phyloP scores from a whole-genome alignment of 306 rosid genomes.

The Potentilla sterilis region DNA sequence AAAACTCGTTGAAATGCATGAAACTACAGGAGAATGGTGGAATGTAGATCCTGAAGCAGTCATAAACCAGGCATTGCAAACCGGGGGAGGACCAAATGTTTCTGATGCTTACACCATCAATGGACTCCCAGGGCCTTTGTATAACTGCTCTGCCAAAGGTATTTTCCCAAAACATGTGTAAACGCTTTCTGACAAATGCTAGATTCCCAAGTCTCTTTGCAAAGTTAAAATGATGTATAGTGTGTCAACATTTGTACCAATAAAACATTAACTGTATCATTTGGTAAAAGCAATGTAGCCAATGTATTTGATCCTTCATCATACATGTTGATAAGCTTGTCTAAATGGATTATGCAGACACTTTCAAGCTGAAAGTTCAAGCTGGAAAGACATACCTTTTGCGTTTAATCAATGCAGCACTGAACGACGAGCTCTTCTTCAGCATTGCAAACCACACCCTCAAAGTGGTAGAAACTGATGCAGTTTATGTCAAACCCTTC shows the following conservation, averaged over 20 bases:
- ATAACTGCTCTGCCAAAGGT: conserved; percentile 57
- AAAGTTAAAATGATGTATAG: neutral
- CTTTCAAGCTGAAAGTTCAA: conserved; percentile 55
- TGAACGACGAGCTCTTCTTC: conserved; percentile 62
- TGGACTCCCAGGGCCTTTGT: conserved; percentile 74
- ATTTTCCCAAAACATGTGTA: neutral
- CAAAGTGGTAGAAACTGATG: conserved; percentile 56
- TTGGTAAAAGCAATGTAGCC: neutral
- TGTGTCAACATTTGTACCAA: neutral
- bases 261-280: no score
- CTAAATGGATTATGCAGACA: conserved; percentile 31
- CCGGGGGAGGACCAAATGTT: conserved; percentile 77
- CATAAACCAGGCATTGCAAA: conserved; percentile 52
- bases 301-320: neutral
- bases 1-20: neutral
- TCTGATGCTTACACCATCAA: conserved; percentile 67
- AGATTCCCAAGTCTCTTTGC: neutral
- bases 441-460: conserved; percentile 69
- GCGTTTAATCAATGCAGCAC: conserved; percentile 66
- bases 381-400: conserved; percentile 56
- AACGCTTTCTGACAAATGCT: neutral
- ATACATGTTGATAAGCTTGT: neutral
- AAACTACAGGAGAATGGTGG: conserved; percentile 71
- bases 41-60: conserved; percentile 69
- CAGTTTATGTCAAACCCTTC: conserved; percentile 60